These are phyloP conservation scores for Deinandra increscens DNA, from an alignment of 129 eudicot species.

Conservation along the genomic window DNA sequence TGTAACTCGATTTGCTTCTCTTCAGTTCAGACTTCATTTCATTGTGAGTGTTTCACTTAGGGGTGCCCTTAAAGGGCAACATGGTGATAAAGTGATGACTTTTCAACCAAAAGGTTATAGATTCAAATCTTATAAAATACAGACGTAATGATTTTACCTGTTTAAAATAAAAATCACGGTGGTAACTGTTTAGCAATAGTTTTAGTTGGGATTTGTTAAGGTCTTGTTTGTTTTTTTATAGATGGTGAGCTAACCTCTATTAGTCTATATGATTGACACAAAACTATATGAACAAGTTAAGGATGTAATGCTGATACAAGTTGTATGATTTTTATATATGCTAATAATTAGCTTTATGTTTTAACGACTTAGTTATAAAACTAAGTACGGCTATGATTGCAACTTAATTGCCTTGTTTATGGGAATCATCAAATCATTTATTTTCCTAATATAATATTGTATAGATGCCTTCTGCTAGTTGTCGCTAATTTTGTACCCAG, in stretches of 20 bases:
- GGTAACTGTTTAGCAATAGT: background rate
- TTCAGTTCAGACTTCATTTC: too few species aligned
- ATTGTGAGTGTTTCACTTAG: too few species aligned
- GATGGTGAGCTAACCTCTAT: background rate
- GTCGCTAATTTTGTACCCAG: slow-evolving; percentile 27
- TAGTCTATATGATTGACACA: background rate
- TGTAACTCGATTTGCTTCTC: too few species aligned
- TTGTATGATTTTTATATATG: too few species aligned
- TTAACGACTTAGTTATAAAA: slow-evolving; percentile 16
- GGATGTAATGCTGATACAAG: background rate
- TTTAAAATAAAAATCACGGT: too few species aligned
- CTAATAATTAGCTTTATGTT: background rate
- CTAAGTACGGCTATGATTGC: slow-evolving; percentile 38
- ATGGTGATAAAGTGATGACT: too few species aligned
- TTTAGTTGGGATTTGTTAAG: background rate
- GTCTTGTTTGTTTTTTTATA: background rate
- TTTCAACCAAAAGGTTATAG: too few species aligned
- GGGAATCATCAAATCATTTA: slow-evolving; percentile 16
- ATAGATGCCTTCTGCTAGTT: slow-evolving; percentile 38
- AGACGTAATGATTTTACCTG: too few species aligned
- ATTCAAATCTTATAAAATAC: too few species aligned
- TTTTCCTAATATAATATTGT: slow-evolving; percentile 24
- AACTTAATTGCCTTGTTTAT: slow-evolving; percentile 34
- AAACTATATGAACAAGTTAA: too few species aligned
- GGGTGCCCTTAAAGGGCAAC: too few species aligned